Evolutionary conservation across 352 stramenopile genomes (phyloP), one percentile per base, ranked within the genome.

Genomic region (Phytophthora hibernalis): DNA sequence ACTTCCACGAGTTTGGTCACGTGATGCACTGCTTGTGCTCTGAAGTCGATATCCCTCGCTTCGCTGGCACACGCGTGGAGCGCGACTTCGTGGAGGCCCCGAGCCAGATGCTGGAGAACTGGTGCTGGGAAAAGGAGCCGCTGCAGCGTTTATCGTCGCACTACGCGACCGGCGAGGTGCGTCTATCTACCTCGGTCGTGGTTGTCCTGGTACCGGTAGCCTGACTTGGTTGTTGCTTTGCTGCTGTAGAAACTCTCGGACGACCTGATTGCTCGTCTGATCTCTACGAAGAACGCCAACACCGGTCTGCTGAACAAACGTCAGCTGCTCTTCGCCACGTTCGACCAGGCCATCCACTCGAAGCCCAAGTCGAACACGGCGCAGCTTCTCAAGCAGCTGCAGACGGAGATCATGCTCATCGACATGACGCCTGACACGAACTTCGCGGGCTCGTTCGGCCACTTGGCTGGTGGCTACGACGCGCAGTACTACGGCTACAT

Each of bases 101-200:
- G 35, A 93, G 79, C 58, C 91, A 97, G 66, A 96, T 97, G 87
- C 82, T 97, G 16, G 91, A 97, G 64, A 96, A 97, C 74, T 97
- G 90, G 90, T 92, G 80, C 64, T 97, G 91, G 89, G 82, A 96
- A 70, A 92, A 93, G 71, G 79, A 83, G 56, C 80, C 89, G 22
- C 63, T 97, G 38, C 77, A 93, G 59, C 87, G 89, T 61, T 72
- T 97, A 20, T 93, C 89, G 24, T 92, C 90, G 52, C 90, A 97
- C 77, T 91, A 95, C 52, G 38, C 82, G 53, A 95, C 88, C 9
- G 82, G 85, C 12, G 74, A 77, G 71, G 80, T 89, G 50, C 26
- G 61, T 59, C 28, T 48, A 45, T 30, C 13, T 16, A 54, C 22
- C 35, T 28, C 55, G 21, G 11, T 49, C 5, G 40, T 55, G 15